phyloP scores from a whole-genome alignment of 176 grass and related monocot species.

The Secale cereale region DNA sequence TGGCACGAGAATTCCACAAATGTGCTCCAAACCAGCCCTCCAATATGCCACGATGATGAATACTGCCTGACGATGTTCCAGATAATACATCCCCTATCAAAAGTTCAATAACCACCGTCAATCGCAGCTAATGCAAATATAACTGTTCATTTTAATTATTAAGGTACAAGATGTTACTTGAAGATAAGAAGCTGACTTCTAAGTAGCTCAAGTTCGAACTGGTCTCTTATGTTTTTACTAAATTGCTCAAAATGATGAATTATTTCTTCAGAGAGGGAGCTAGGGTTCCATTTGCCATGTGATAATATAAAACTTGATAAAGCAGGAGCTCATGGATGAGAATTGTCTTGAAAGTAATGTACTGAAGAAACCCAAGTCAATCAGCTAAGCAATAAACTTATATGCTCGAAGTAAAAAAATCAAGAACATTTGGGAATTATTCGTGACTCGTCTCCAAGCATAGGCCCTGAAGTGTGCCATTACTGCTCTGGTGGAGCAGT shows the following conservation, averaged over 20 bases:
- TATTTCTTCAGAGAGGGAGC: neutral
- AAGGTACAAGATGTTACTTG: neutral
- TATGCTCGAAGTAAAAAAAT: neutral
- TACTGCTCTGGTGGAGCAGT: neutral
- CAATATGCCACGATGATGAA: conserved; percentile 77
- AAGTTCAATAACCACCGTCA: neutral
- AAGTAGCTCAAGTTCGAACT: neutral
- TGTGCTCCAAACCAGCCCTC: conserved; percentile 96
- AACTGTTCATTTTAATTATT: neutral
- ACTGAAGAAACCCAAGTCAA: conserved; percentile 6
- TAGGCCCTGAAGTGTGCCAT: neutral
- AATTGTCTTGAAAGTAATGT: neutral
- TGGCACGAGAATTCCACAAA: conserved; percentile 68
- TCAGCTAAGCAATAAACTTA: neutral
- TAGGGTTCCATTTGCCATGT: neutral
- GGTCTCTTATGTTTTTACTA: neutral
- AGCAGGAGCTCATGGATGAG: neutral
- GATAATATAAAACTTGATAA: neutral
- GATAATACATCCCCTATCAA: conserved; percentile 83
- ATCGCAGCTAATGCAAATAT: neutral
- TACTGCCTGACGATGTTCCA: conserved; percentile 69
- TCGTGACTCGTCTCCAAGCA: neutral
- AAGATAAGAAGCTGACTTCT: neutral
- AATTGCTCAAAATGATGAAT: neutral
- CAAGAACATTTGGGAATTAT: neutral